These are phyloP conservation scores for Pascua guehoae DNA, from an alignment of 1,284 basidiomycete species.

Conservation along the genomic window DNA sequence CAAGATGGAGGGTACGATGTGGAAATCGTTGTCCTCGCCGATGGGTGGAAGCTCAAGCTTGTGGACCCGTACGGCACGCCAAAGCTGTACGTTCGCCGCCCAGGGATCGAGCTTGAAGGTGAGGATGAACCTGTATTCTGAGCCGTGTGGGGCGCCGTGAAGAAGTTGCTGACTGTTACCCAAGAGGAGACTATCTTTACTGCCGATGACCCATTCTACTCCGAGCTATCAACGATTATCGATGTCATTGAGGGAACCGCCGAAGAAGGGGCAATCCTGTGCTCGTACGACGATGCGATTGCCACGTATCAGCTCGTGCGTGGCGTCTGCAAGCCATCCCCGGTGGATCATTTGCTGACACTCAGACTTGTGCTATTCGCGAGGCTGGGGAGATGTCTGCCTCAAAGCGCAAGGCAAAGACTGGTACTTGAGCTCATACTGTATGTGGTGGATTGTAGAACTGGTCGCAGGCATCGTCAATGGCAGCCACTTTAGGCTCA, in stretches of 20 bases:
- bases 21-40: slow-evolving; percentile 26
- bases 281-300: slow-evolving; percentile 26
- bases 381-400: no score
- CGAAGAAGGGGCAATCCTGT: slow-evolving; percentile 16
- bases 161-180: no score
- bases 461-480: no score
- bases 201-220: slow-evolving; percentile 20
- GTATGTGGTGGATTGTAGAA: no score
- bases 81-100: slow-evolving; percentile 21
- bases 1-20: slow-evolving; percentile 26
- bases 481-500: no score
- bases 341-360: no score
- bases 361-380: no score
- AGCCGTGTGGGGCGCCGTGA: no score
- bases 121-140: background rate
- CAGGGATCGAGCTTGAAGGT: slow-evolving; percentile 21
- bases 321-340: background rate
- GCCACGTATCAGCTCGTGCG: slow-evolving; percentile 22
- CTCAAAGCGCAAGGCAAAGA: no score
- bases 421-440: no score
- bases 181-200: slow-evolving; percentile 1
- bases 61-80: slow-evolving; percentile 27
- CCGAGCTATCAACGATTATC: slow-evolving; percentile 21
- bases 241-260: slow-evolving; percentile 27
- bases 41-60: slow-evolving; percentile 30